phyloP scores from a whole-genome alignment of 306 rosid species.

The Gillenia trifoliata region DNA sequence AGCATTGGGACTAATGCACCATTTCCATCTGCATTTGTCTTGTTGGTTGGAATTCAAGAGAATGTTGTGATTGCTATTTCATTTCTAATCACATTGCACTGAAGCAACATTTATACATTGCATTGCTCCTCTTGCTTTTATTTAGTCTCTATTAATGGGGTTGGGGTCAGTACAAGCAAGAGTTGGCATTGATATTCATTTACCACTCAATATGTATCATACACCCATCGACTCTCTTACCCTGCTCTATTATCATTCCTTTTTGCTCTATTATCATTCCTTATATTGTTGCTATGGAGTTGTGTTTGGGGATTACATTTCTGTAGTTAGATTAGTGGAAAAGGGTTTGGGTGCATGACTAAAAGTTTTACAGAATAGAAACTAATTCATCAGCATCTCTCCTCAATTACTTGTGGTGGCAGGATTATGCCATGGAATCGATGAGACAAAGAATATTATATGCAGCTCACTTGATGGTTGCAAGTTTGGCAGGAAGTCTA shows the following conservation, averaged over 20 bases:
- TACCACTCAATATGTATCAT: background rate
- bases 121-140: background rate
- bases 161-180: background rate
- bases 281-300: background rate
- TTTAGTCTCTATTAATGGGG: background rate
- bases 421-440: constrained; percentile 99
- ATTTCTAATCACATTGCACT: too few relatives aligned
- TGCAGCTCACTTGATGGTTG: constrained; percentile 99
- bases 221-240: background rate
- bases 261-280: too few relatives aligned
- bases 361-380: background rate
- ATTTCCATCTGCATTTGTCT: background rate
- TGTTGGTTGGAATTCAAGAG: background rate
- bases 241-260: background rate
- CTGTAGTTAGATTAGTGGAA: background rate
- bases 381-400: constrained; percentile 10
- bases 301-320: background rate
- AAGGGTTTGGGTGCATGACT: background rate
- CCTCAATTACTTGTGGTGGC: constrained; percentile 16
- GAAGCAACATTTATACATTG: too few relatives aligned
- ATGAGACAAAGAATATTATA: constrained; percentile 82
- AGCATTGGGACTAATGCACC: background rate
- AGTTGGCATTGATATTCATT: background rate
- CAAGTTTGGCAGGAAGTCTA: constrained; percentile 92
- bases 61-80: background rate